A percentile compares a stretch with the other conserved stretches of the same genome.
phyloP scores from a whole-genome alignment of 441 rosid species.

The Mallotus repandus region DNA sequence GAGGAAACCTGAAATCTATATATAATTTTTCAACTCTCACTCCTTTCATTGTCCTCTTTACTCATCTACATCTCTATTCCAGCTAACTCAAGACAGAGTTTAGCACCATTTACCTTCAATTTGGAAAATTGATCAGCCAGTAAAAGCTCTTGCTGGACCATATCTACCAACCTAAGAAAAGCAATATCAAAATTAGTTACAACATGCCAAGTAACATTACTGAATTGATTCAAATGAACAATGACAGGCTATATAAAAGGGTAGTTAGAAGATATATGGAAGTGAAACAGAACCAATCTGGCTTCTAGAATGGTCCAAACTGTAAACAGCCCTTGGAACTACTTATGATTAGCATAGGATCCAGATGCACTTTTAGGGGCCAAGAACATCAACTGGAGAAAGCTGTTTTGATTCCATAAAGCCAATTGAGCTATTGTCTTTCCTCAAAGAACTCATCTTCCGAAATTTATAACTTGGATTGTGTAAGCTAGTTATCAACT shows the following conservation, averaged over 20 bases:
- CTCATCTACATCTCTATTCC: not conserved
- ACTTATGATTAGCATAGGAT: not conserved
- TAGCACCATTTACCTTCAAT: constrained; percentile 64
- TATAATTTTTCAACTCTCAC: not conserved
- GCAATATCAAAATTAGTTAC: constrained; percentile 4
- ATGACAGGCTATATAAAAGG: not conserved
- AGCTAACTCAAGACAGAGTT: not conserved
- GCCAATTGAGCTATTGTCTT: not conserved
- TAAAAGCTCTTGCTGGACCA: constrained; percentile 87
- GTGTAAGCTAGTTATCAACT: not conserved
- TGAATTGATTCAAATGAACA: not conserved
- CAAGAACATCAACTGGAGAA: not conserved
- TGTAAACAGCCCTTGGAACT: not conserved
- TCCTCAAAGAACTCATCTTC: not conserved
- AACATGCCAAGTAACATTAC: not conserved
- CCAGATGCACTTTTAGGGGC: constrained; percentile 3
- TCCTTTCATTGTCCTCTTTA: not conserved
- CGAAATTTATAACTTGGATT: not conserved
- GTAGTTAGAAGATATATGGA: not conserved
- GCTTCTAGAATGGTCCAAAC: constrained; percentile 5
- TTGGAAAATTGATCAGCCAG: constrained; percentile 90
- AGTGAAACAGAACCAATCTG: constrained; percentile 6
- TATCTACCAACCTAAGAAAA: constrained; percentile 71
- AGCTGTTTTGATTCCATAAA: not conserved
- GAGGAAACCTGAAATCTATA: not conserved